Conservation (phyloP, 805 yeast genomes). For the Lipomyces sp. region DNA sequence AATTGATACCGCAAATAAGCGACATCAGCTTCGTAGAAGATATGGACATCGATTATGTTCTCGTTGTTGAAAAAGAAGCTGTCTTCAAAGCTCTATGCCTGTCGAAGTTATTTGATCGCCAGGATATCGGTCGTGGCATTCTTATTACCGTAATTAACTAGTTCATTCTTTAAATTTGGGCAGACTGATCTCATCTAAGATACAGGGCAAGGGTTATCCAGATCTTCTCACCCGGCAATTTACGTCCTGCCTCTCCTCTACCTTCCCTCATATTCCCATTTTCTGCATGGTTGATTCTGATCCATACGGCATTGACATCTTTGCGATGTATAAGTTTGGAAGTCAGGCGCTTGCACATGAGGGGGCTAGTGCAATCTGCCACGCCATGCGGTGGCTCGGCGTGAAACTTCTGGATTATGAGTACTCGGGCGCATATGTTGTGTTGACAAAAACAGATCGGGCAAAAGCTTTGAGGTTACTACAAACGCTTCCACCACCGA, state of each 20-base stretch:
- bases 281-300: constrained; percentile 60
- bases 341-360: constrained; percentile 19
- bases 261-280: constrained; percentile 41
- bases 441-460: constrained; percentile 36
- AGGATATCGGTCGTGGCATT: constrained; percentile 30
- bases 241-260: constrained; percentile 35
- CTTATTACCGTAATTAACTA: constrained; percentile 43
- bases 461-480: constrained; percentile 37
- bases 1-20: constrained; percentile 40
- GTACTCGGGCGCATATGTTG: constrained; percentile 33
- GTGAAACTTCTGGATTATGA: constrained; percentile 43
- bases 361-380: constrained; percentile 12
- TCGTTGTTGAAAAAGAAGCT: constrained; percentile 51
- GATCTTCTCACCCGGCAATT: constrained; percentile 53
- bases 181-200: neutral
- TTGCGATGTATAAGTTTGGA: constrained; percentile 39
- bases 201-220: constrained; percentile 61
- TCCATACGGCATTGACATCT: constrained; percentile 58
- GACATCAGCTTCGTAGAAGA: constrained; percentile 31
- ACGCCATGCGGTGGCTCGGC: constrained; percentile 40
- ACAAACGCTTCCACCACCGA: constrained; percentile 1
- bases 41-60: constrained; percentile 35
- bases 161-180: neutral
- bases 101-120: constrained; percentile 3
- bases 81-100: constrained; percentile 19